These are phyloP conservation scores for Schizophyllum commune DNA, from an alignment of 1,284 basidiomycete genomes.

Conservation along the genomic window DNA sequence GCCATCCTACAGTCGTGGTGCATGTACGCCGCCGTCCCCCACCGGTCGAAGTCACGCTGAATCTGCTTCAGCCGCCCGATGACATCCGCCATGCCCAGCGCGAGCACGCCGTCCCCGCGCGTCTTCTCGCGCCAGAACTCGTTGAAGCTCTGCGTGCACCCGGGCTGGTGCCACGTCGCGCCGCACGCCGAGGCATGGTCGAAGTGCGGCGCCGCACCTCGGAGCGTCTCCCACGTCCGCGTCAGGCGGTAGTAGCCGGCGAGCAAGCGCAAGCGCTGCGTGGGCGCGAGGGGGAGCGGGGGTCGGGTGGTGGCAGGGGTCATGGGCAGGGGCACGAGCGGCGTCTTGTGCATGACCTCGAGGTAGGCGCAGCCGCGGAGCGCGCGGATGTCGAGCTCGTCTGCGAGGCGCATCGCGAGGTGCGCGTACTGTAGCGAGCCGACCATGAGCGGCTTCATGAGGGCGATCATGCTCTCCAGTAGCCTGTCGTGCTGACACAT, in stretches of 20 bases:
- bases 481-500: slow-evolving; percentile 52
- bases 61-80: slow-evolving; percentile 51
- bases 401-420: slow-evolving; percentile 59
- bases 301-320: not conserved
- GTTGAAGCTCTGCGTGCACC: slow-evolving; percentile 56
- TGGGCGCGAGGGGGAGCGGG: slow-evolving; percentile 15
- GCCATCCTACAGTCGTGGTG: slow-evolving; percentile 57
- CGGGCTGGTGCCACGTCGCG: slow-evolving; percentile 60
- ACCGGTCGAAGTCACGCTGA: slow-evolving; percentile 54
- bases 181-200: slow-evolving; percentile 54
- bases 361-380: slow-evolving; percentile 59
- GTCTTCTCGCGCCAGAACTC: slow-evolving; percentile 67
- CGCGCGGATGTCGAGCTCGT: slow-evolving; percentile 50
- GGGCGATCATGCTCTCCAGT: slow-evolving; percentile 46
- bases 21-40: slow-evolving; percentile 66
- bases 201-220: slow-evolving; percentile 43
- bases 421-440: slow-evolving; percentile 54
- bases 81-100: slow-evolving; percentile 52
- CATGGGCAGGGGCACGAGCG: not conserved
- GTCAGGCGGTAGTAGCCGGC: slow-evolving; percentile 60
- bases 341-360: slow-evolving; percentile 55
- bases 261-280: slow-evolving; percentile 55
- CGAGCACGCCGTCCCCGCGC: slow-evolving; percentile 47
- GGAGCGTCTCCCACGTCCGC: slow-evolving; percentile 52
- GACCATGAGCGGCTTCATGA: slow-evolving; percentile 50